Conservation (phyloP, 1,284 basidiomycete genomes). For the Leccinum subrobustum region DNA sequence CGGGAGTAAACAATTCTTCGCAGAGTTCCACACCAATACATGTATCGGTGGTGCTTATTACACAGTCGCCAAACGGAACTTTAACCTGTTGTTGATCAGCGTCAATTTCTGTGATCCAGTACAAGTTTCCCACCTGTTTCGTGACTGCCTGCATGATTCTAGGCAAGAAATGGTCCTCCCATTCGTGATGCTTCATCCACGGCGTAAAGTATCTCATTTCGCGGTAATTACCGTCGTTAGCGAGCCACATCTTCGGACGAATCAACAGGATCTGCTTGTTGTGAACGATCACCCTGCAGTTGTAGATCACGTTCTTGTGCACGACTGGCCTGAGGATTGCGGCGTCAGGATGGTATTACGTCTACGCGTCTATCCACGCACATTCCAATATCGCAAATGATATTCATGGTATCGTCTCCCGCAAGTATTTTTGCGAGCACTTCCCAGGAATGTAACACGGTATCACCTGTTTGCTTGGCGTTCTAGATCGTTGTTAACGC, state of each 20-base stretch:
- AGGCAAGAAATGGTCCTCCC: constrained; percentile 89
- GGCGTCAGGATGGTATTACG: constrained; percentile 1
- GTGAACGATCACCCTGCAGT: constrained; percentile 89
- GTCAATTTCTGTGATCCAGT: neutral
- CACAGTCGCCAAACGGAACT: constrained; percentile 95
- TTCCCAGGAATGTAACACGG: constrained; percentile 95
- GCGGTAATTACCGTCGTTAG: constrained; percentile 98
- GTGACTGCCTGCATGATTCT: constrained; percentile 84
- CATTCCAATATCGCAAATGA: constrained; percentile 95
- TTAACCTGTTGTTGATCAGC: constrained; percentile 45
- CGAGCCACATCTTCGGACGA: constrained; percentile 99
- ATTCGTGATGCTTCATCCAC: constrained; percentile 86
- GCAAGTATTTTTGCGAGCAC: constrained; percentile 83
- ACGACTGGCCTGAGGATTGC: constrained; percentile 73
- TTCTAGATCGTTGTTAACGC: neutral
- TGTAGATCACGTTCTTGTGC: constrained; percentile 98
- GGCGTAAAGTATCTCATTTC: constrained; percentile 91
- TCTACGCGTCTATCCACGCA: constrained; percentile 38
- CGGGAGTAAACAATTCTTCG: constrained; percentile 96
- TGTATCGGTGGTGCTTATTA: constrained; percentile 91
- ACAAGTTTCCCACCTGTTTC: constrained; percentile 63
- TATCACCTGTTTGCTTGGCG: constrained; percentile 68
- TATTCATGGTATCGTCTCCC: constrained; percentile 74
- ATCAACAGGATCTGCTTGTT: constrained; percentile 89
- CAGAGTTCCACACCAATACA: constrained; percentile 96